Evolutionary conservation across 768 basidiomycete species (phyloP), one percentile per base, ranked within the genome.

Genomic region (Cystobasidiopsis lactophilus): DNA sequence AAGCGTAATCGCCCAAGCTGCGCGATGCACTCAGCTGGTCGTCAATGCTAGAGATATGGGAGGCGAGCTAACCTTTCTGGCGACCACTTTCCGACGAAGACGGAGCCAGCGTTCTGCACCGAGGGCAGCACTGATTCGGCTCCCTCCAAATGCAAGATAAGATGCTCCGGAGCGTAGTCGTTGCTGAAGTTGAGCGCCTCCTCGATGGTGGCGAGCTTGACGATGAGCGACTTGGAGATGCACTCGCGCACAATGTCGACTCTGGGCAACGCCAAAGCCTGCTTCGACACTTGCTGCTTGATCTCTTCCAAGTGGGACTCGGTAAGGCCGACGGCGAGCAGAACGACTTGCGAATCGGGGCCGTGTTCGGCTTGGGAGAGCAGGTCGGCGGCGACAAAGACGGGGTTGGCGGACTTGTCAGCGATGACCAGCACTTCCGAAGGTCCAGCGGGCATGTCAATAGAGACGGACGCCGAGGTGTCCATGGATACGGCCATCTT

Each of bases 401-500:
- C 77, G 1, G 89, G 79, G 61, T 81, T 77, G 58, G 79, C 78
- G 3, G 84, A 80, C 53, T 78, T 68, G 66, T 98, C 93, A 26
- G 88, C 86, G 55, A 98, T 84, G 52, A 96, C 88, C 91, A 98
- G 71, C 23, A 98, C 91, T 68, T 98, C 93, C 3, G 84, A 88
- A 27, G 93, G 93, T 5, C 93, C 93, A 31, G 93, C 93, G 46
- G 93, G 93, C 85, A 98, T 96, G 67, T 98, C 93, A 61, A 96
- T 98, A 16, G 85, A 82, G 5, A 95, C 88, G 57, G 89, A 67
- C 9, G 93, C 91, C 61, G 89, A 83, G 13, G 89, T 89, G 64
- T 98, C 93, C 67, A 96, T 98, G 65, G 95, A 89, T 24, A 98
- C 91, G 51, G 91, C 69, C 93, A 98, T 95, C 71, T 98, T 98